phyloP scores from a whole-genome alignment of 352 stramenopile genomes.

The Thalassiosira exigua region DNA sequence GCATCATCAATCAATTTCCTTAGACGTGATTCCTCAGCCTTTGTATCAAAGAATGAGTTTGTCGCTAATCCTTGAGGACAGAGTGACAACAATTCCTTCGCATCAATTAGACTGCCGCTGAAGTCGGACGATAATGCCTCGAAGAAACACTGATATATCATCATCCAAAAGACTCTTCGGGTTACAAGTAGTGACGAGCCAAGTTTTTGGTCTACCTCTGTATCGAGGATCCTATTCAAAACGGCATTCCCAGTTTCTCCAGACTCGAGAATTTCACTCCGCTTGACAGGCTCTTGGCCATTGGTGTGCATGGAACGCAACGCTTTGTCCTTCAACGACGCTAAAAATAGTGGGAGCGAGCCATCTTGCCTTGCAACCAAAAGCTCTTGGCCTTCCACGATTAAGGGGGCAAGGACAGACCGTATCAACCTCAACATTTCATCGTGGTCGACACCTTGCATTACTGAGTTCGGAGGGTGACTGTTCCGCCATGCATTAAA shows the following conservation, averaged over 20 bases:
- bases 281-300: slow-evolving; percentile 10
- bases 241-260: slow-evolving; percentile 19
- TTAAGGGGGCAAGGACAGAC: slow-evolving; percentile 32
- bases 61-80: slow-evolving; percentile 19
- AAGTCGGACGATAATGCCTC: slow-evolving; percentile 8
- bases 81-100: slow-evolving; percentile 36
- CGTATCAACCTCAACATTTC: slow-evolving; percentile 40
- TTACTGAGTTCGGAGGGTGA: slow-evolving; percentile 22
- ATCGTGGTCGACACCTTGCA: slow-evolving; percentile 34
- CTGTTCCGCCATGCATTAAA: slow-evolving; percentile 25
- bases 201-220: slow-evolving; percentile 29
- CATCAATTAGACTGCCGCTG: slow-evolving; percentile 34
- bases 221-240: slow-evolving; percentile 35
- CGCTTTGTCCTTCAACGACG: slow-evolving; percentile 30
- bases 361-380: slow-evolving; percentile 33
- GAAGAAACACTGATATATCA: slow-evolving; percentile 47
- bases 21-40: slow-evolving; percentile 21
- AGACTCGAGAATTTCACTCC: slow-evolving; percentile 23
- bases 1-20: slow-evolving; percentile 53
- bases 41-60: slow-evolving; percentile 34
- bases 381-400: slow-evolving; percentile 56
- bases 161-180: slow-evolving; percentile 44
- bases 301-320: slow-evolving; percentile 5
- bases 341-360: too few species aligned
- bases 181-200: slow-evolving; percentile 20